Percentiles rank a stretch among this genome's conserved stretches.
phyloP scores from a whole-genome alignment of 306 rosid genomes.

The Sesbania bispinosa region DNA sequence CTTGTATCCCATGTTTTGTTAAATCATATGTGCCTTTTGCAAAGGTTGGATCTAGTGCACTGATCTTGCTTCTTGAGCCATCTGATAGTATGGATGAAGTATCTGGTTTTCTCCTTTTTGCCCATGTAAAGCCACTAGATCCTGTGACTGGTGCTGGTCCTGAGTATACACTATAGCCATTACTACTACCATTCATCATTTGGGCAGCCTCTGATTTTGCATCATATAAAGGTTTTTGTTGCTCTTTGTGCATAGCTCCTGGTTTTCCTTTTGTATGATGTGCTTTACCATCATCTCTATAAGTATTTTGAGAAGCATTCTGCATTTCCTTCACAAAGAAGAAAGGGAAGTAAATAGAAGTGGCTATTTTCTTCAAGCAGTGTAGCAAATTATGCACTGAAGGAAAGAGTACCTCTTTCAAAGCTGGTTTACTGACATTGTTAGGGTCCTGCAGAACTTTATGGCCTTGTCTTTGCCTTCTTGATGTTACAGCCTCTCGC shows the following conservation, averaged over 20 bases:
- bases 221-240: conserved; percentile 40
- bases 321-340: conserved; percentile 47
- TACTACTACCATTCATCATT: conserved; percentile 7
- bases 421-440: conserved; percentile 28
- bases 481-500: conserved; percentile 51
- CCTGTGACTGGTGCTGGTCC: conserved; percentile 54
- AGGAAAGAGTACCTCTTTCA: conserved; percentile 56
- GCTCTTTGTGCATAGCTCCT: conserved; percentile 40
- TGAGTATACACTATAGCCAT: conserved; percentile 41
- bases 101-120: conserved; percentile 48
- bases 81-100: conserved; percentile 64
- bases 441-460: conserved; percentile 52
- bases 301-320: conserved; percentile 35
- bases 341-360: conserved; percentile 14
- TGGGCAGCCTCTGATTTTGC: conserved; percentile 55
- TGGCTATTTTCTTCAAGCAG: background rate
- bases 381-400: background rate
- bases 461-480: conserved; percentile 52
- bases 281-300: conserved; percentile 29
- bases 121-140: conserved; percentile 83
- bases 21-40: conserved; percentile 50
- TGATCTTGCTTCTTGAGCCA: conserved; percentile 74
- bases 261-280: conserved; percentile 36
- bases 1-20: conserved; percentile 31
- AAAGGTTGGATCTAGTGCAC: conserved; percentile 75